These are phyloP conservation scores for Podila clonocystis DNA, from an alignment of 192 early-diverging fungal genomes.

Conservation along the genomic window DNA sequence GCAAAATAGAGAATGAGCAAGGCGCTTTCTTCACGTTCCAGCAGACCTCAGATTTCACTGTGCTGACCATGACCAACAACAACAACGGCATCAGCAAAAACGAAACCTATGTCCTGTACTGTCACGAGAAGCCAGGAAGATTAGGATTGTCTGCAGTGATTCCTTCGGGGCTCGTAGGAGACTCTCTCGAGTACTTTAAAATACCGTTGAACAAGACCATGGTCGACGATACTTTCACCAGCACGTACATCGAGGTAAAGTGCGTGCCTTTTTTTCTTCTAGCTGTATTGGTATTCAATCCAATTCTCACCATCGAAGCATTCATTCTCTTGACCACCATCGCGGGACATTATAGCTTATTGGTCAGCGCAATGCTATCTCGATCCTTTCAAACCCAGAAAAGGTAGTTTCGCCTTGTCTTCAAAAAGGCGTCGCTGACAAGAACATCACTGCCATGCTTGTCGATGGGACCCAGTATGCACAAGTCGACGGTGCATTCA, in stretches of 20 bases:
- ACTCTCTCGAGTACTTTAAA: too few relatives aligned
- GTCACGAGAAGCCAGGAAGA: conserved; percentile 21
- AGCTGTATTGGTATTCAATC: not conserved
- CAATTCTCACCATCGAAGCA: not conserved
- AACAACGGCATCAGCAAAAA: conserved; percentile 14
- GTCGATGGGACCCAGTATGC: conserved; percentile 7
- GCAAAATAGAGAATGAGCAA: conserved; percentile 19
- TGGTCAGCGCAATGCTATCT: conserved; percentile 17
- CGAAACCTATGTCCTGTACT: conserved; percentile 57
- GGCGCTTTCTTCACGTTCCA: conserved; percentile 37
- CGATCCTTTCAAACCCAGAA: conserved; percentile 23
- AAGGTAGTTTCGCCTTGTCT: conserved; percentile 57
- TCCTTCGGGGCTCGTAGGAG: too few relatives aligned
- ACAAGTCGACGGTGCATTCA: conserved; percentile 6
- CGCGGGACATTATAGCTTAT: not conserved
- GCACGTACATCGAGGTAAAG: conserved; percentile 60
- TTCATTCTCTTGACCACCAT: not conserved
- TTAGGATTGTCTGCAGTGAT: too few relatives aligned
- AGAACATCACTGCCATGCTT: not conserved
- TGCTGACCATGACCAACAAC: conserved; percentile 27
- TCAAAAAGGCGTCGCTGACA: not conserved
- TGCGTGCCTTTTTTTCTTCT: not conserved
- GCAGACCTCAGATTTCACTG: conserved; percentile 41
- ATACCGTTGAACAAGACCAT: conserved; percentile 47
- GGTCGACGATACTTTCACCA: conserved; percentile 37